These are phyloP conservation scores for Paramecium caudatum DNA, from an alignment of 73 alveolate species.

Conservation along the genomic window DNA sequence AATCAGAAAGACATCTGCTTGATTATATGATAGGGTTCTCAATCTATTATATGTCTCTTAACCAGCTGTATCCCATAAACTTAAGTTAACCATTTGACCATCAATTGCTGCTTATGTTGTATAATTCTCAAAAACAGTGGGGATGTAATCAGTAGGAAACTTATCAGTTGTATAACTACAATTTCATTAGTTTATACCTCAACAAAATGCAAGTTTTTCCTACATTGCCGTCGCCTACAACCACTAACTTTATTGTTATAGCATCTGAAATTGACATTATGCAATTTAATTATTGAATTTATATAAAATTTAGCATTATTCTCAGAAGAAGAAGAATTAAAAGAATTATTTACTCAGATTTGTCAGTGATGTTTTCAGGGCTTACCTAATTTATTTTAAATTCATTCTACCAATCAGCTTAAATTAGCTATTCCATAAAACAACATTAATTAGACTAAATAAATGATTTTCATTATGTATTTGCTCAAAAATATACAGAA, in stretches of 20 bases:
- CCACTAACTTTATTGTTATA: conserved; percentile 66
- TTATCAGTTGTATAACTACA: conserved; percentile 76
- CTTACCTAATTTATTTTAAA: too few species aligned
- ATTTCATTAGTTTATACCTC: conserved; percentile 35
- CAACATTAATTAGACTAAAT: too few species aligned
- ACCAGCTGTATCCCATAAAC: conserved; percentile 88
- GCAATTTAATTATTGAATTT: too few species aligned
- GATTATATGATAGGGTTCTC: conserved; percentile 81
- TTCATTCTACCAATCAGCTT: too few species aligned
- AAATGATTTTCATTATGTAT: too few species aligned
- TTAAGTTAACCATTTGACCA: conserved; percentile 77
- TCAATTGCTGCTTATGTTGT: conserved; percentile 77
- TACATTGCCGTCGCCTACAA: conserved; percentile 74
- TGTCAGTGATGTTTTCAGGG: too few species aligned
- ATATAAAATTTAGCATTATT: too few species aligned
- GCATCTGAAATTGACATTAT: conserved; percentile 41
- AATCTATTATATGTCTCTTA: conserved; percentile 85
- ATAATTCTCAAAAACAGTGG: conserved; percentile 84
- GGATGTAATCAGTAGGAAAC: conserved; percentile 82
- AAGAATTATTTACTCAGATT: too few species aligned
- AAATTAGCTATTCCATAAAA: too few species aligned
- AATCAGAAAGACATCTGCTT: conserved; percentile 83
- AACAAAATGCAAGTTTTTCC: conserved; percentile 72
- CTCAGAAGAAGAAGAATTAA: too few species aligned
- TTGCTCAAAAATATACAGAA: too few species aligned